Conservation (phyloP, 331 rosid species). For the Stylosanthes scabra region DNA sequence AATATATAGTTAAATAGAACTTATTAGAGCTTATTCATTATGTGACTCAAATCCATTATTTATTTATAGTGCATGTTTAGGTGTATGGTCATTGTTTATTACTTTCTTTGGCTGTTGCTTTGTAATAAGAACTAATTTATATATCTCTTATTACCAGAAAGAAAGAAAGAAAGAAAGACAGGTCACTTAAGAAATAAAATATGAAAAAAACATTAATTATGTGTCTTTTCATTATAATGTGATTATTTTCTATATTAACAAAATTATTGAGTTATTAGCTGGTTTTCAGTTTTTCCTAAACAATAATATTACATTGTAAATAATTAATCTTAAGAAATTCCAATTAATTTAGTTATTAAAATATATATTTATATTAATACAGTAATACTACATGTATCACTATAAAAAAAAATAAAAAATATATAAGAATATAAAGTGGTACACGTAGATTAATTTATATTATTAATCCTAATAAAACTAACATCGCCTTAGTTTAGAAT, state of each 20-base stretch:
- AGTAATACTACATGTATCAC: too few relatives aligned
- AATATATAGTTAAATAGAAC: too few relatives aligned
- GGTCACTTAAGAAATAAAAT: background rate
- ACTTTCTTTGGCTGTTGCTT: slow-evolving; percentile 11
- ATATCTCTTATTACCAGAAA: slow-evolving; percentile 13
- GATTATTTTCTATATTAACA: slow-evolving; percentile 16
- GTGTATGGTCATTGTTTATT: background rate
- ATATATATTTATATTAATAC: too few relatives aligned
- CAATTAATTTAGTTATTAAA: slow-evolving; percentile 19
- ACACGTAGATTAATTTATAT: too few relatives aligned
- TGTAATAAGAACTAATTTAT: background rate
- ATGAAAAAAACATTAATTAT: background rate
- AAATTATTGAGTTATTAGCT: slow-evolving; percentile 25
- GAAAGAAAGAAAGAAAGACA: background rate
- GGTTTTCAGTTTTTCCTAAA: background rate
- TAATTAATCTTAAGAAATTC: background rate
- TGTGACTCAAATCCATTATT: too few relatives aligned
- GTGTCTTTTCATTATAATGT: background rate
- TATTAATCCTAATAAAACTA: background rate
- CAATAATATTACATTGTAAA: background rate
- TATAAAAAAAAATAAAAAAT: too few relatives aligned
- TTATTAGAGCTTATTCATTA: too few relatives aligned
- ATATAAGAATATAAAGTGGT: too few relatives aligned
- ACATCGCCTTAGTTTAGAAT: too few relatives aligned
- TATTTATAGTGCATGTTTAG: background rate